phyloP scores from a whole-genome alignment of 495 filamentous ascomycete species.

The Polyplosphaeria fusca region DNA sequence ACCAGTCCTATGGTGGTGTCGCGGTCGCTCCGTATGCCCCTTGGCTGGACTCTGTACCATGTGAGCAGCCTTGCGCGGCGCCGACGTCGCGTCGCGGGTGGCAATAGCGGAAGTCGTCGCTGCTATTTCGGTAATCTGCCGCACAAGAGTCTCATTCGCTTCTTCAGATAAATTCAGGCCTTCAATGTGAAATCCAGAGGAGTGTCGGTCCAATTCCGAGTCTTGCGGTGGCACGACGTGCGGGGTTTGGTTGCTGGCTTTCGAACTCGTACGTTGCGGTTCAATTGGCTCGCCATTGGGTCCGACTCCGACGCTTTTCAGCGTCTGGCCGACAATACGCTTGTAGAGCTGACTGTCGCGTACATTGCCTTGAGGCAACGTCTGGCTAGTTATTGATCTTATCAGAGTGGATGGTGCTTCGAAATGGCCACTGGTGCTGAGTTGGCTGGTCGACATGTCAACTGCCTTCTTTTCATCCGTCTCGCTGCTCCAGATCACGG shows the following conservation, averaged over 20 bases:
- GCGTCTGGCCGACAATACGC: slow-evolving; percentile 83
- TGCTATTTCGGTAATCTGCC: slow-evolving; percentile 84
- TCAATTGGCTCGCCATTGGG: slow-evolving; percentile 21
- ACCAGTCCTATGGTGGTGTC: slow-evolving; percentile 3
- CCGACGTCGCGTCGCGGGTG: slow-evolving; percentile 67
- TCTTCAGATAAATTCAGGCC: slow-evolving; percentile 62
- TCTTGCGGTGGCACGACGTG: slow-evolving; percentile 49
- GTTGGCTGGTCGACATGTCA: slow-evolving; percentile 27
- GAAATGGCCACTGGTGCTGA: slow-evolving; percentile 14
- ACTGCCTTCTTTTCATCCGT: slow-evolving; percentile 72
- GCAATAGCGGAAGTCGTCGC: slow-evolving; percentile 88
- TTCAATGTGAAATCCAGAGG: slow-evolving; percentile 51
- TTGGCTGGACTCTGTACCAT: slow-evolving; percentile 37
- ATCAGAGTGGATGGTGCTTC: slow-evolving; percentile 1
- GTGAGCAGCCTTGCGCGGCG: slow-evolving; percentile 49
- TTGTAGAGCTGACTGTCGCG: slow-evolving; percentile 89
- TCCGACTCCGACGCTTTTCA: slow-evolving; percentile 70
- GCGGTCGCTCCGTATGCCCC: slow-evolving; percentile 19
- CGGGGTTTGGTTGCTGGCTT: slow-evolving; percentile 28
- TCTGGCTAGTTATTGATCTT: slow-evolving; percentile 14
- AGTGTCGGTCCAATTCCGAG: slow-evolving; percentile 43
- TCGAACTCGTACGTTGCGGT: neutral
- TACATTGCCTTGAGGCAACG: slow-evolving; percentile 42
- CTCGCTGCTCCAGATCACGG: slow-evolving; percentile 92
- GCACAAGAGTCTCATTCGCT: slow-evolving; percentile 74